Percentiles rank a stretch among this genome's conserved stretches.
Evolutionary conservation across 1,139 yeast genomes (phyloP).

Genomic region (Protomyces macrosporus): DNA sequence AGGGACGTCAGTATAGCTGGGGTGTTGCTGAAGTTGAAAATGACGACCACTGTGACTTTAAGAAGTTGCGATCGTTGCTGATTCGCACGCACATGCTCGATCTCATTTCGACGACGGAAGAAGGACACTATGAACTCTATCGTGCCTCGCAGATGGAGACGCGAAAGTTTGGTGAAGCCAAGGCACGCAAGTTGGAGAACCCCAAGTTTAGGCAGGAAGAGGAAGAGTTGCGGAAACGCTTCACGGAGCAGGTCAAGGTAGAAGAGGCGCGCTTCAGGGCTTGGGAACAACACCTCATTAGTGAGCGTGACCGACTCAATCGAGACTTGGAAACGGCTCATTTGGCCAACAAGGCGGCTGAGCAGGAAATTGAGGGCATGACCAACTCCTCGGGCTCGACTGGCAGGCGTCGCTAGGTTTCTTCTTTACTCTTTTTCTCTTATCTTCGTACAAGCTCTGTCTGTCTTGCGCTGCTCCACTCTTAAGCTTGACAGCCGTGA

Average conservation of each 20-base stretch:
- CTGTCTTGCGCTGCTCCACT: no score
- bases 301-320: slow-evolving; percentile 88
- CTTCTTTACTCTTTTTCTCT: neutral
- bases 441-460: no score
- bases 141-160: slow-evolving; percentile 75
- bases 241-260: slow-evolving; percentile 96
- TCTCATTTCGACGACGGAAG: slow-evolving; percentile 81
- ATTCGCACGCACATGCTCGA: slow-evolving; percentile 93
- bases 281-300: slow-evolving; percentile 95
- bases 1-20: slow-evolving; percentile 96
- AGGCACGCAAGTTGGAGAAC: slow-evolving; percentile 50
- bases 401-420: slow-evolving; percentile 13
- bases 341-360: slow-evolving; percentile 21
- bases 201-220: slow-evolving; percentile 96
- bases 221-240: slow-evolving; percentile 84
- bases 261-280: slow-evolving; percentile 97
- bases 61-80: slow-evolving; percentile 78
- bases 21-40: slow-evolving; percentile 96
- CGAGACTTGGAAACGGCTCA: slow-evolving; percentile 91
- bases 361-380: slow-evolving; percentile 22
- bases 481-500: no score
- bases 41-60: slow-evolving; percentile 91
- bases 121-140: slow-evolving; percentile 82
- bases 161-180: slow-evolving; percentile 47
- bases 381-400: slow-evolving; percentile 8